phyloP scores from a whole-genome alignment of 345 rosid genomes.

The rapeseed (Brassica napus) region DNA sequence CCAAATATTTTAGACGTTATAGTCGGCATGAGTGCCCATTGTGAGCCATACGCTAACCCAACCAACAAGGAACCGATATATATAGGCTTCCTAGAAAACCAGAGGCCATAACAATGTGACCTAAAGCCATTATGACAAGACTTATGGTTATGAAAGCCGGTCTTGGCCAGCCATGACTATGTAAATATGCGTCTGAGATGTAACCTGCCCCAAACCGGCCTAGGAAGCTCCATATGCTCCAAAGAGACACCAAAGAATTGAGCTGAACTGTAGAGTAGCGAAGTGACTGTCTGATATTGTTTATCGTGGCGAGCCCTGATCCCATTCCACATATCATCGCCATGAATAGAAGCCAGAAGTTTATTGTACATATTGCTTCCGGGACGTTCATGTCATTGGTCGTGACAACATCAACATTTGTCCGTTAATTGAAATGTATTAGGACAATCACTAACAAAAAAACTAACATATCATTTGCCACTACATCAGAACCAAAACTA shows the following conservation, averaged over 20 bases:
- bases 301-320: slow-evolving; percentile 73
- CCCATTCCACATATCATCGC: slow-evolving; percentile 87
- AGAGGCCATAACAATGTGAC: slow-evolving; percentile 66
- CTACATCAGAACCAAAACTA: neutral
- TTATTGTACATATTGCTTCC: slow-evolving; percentile 53
- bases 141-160: slow-evolving; percentile 73
- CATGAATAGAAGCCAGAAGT: slow-evolving; percentile 78
- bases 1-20: slow-evolving; percentile 76
- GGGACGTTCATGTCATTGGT: slow-evolving; percentile 49
- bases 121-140: slow-evolving; percentile 52
- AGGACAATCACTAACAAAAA: neutral
- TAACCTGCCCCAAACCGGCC: slow-evolving; percentile 87
- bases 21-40: slow-evolving; percentile 85
- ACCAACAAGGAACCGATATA: slow-evolving; percentile 67
- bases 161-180: slow-evolving; percentile 63
- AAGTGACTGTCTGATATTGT: slow-evolving; percentile 91
- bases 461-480: no score
- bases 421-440: slow-evolving; percentile 12
- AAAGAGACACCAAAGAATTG: slow-evolving; percentile 66
- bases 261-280: slow-evolving; percentile 61
- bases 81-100: slow-evolving; percentile 63
- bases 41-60: slow-evolving; percentile 78
- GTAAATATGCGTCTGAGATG: slow-evolving; percentile 66
- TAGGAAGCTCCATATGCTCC: slow-evolving; percentile 88
- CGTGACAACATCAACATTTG: slow-evolving; percentile 20